A percentile compares a stretch with the other conserved stretches of the same genome.
phyloP scores from a whole-genome alignment of 1,284 basidiomycete species.

The Cutaneotrichosporon cavernicola region DNA sequence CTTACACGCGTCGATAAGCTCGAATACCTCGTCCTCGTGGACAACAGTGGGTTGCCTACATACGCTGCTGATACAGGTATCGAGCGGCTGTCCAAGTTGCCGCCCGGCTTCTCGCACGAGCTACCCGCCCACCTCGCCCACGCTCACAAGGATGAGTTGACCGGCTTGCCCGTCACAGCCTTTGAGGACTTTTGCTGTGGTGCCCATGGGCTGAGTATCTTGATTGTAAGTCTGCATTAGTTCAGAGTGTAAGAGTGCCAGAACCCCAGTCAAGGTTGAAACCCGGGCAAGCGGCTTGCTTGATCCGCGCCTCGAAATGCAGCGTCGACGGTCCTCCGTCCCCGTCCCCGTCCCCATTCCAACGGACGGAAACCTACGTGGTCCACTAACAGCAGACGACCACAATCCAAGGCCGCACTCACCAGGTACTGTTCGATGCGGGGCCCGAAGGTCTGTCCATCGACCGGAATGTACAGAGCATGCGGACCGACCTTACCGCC shows the following conservation, averaged over 20 bases:
- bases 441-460: conserved; percentile 72
- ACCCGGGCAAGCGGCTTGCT: not conserved
- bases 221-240: conserved; percentile 60
- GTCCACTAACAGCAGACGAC: conserved; percentile 32
- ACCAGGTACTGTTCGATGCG: conserved; percentile 71
- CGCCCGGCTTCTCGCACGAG: conserved; percentile 73
- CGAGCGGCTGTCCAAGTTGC: conserved; percentile 69
- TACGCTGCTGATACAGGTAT: conserved; percentile 14
- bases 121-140: conserved; percentile 60
- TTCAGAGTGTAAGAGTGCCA: too few species aligned
- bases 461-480: conserved; percentile 64
- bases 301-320: not conserved
- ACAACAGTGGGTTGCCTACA: conserved; percentile 34
- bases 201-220: conserved; percentile 74
- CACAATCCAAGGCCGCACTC: conserved; percentile 54
- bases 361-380: not conserved
- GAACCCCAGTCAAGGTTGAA: too few species aligned
- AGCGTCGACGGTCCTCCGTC: not conserved
- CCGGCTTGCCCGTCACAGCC: conserved; percentile 66
- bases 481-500: conserved; percentile 60
- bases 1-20: conserved; percentile 39
- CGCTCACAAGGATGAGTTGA: conserved; percentile 56
- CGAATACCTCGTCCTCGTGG: conserved; percentile 44
- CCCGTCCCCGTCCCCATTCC: not conserved
- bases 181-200: conserved; percentile 77